These are phyloP conservation scores for Starmera pachycereana DNA, from an alignment of 805 yeast species.

Conservation along the genomic window DNA sequence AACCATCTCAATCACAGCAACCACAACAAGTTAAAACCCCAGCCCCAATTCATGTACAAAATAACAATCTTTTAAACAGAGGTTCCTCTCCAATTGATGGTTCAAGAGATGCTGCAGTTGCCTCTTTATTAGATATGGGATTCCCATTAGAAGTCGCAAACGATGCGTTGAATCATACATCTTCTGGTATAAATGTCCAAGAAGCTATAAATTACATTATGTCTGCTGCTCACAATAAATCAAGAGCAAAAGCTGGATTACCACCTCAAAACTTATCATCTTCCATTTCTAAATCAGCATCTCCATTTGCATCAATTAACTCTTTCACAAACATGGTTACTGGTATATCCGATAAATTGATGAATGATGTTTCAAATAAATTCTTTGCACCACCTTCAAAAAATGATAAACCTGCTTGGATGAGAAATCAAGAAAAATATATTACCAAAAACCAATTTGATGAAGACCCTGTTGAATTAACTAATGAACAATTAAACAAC, in stretches of 20 bases:
- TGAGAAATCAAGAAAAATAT: slow-evolving; percentile 46
- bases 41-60: not conserved
- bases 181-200: slow-evolving; percentile 45
- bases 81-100: slow-evolving; percentile 5
- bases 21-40: not conserved
- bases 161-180: slow-evolving; percentile 44
- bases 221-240: slow-evolving; percentile 41
- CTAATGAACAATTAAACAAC: slow-evolving; percentile 13
- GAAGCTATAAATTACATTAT: slow-evolving; percentile 59
- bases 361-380: slow-evolving; percentile 21
- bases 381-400: slow-evolving; percentile 12
- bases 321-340: slow-evolving; percentile 12
- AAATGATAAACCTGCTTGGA: slow-evolving; percentile 60
- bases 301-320: slow-evolving; percentile 3
- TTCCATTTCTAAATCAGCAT: slow-evolving; percentile 4
- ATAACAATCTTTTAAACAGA: not conserved
- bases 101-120: slow-evolving; percentile 40
- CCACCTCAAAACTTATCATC: slow-evolving; percentile 6
- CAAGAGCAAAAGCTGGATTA: slow-evolving; percentile 20
- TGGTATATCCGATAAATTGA: slow-evolving; percentile 13
- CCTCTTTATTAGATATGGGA: slow-evolving; percentile 74
- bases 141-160: slow-evolving; percentile 52
- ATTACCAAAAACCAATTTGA: slow-evolving; percentile 27
- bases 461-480: slow-evolving; percentile 38
- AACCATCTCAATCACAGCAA: not conserved